A percentile compares a stretch with the other conserved stretches of the same genome.
These are phyloP conservation scores for Benincasa hispida DNA, from an alignment of 306 rosid species.

Conservation along the genomic window DNA sequence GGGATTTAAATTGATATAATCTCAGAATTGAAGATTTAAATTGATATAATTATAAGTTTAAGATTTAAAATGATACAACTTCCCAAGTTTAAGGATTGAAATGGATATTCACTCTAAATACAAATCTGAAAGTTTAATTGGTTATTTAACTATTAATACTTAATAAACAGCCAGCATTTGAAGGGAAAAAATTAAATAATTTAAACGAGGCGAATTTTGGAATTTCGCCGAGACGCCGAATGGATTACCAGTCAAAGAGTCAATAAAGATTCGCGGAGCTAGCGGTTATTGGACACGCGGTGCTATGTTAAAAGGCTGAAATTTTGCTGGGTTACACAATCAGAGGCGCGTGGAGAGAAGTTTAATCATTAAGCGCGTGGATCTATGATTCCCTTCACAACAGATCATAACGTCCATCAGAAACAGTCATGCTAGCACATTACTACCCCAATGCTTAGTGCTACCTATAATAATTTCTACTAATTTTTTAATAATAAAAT, in stretches of 20 bases:
- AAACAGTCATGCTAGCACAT: conserved; percentile 4
- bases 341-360: conserved; percentile 6
- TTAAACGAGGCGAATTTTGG: background rate
- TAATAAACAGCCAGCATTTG: no score
- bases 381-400: background rate
- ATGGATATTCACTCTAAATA: no score
- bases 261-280: background rate
- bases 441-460: background rate
- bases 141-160: no score
- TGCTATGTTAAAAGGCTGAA: background rate
- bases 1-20: no score
- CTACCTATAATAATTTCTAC: background rate
- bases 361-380: background rate
- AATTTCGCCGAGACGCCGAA: background rate
- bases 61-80: no score
- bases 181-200: background rate
- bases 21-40: no score
- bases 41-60: no score
- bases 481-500: background rate
- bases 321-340: background rate
- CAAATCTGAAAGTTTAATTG: no score
- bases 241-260: background rate
- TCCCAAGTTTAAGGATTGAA: no score
- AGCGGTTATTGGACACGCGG: conserved; percentile 8
- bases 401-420: conserved; percentile 5